A percentile compares a stretch with the other conserved stretches of the same genome.
Evolutionary conservation across 345 rosid genomes (phyloP).

Genomic region (Crucihimalaya himalaica): DNA sequence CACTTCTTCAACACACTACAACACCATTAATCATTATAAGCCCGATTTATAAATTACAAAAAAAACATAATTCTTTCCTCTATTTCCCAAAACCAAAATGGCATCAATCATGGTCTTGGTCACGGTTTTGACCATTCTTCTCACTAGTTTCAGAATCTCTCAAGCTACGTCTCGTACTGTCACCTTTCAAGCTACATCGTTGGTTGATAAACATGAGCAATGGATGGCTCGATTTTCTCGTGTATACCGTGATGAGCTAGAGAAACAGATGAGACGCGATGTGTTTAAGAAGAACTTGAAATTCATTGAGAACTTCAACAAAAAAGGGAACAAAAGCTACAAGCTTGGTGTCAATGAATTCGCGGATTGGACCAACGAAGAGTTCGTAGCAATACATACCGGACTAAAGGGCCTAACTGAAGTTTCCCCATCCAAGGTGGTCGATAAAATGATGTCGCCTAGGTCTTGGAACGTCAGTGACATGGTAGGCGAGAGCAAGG

Average conservation of each 20-base stretch:
- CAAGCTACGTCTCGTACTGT: conserved; percentile 35
- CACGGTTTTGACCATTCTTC: conserved; percentile 19
- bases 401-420: conserved; percentile 30
- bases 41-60: too few species aligned
- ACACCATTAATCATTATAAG: conserved; percentile 21
- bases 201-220: conserved; percentile 38
- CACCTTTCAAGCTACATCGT: neutral
- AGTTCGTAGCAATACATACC: conserved; percentile 44
- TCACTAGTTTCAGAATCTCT: conserved; percentile 23
- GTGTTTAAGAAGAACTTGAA: conserved; percentile 48
- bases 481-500: conserved; percentile 33
- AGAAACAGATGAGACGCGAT: conserved; percentile 42
- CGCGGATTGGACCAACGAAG: conserved; percentile 51
- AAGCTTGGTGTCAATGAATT: conserved; percentile 47
- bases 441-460: conserved; percentile 6
- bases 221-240: conserved; percentile 43
- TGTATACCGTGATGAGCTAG: conserved; percentile 32
- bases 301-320: conserved; percentile 45
- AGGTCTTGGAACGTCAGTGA: conserved; percentile 32
- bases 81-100: conserved; percentile 26
- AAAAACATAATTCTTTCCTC: neutral
- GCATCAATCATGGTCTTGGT: conserved; percentile 18
- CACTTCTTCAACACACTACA: conserved; percentile 22
- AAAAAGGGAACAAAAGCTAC: conserved; percentile 32
- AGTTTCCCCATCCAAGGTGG: conserved; percentile 16